Evolutionary conservation across 2,329 filamentous ascomycete species (phyloP), one percentile per base, ranked within the genome.

Genomic region (Monascus ruber): DNA sequence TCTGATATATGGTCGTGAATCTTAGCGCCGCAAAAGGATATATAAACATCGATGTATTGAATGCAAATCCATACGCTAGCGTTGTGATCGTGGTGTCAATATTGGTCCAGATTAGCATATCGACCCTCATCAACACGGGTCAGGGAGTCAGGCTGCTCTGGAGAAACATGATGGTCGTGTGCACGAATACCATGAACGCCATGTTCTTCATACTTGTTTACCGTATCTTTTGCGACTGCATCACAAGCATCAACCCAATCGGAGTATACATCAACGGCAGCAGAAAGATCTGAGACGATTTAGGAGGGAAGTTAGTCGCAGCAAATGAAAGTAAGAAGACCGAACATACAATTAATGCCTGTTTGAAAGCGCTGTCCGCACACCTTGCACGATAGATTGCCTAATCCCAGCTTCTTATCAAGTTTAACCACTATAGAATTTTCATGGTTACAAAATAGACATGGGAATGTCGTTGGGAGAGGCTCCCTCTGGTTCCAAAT

Each of bases 201-300:
- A 37, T 33, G 44, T 28, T 47, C 50, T 38, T 59, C 58, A 34
- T 60, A 58, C 36, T 55, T 55, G 37, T 53, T 56, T 32, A 68
- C 71, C 17, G 71, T 69, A 43, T 79, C 71, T 54, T 83, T 80
- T 10, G 79, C 79, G 36, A 84, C 80, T 5, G 76, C 72, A 56
- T 85, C 81, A 58, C 81, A 84, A n/a, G 91, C 91, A 65, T 98
- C 91, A 47, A 98, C 85, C 91, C 91, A 98, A 63, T 96, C 91
- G 28, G 85, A 85, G 58, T 98, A 98, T 5, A 98, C 89, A 59
- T 98, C 91, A 35, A 98, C 87, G 0, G 86, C 77, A 9, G 84
- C 85, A 25, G 85, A 93, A 25, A 96, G 78, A 62, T 93, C 86
- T 94, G 45, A 17, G 34, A 34, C 37, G 7, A 44, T 34, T 42